Evolutionary conservation across 2,329 filamentous ascomycete genomes (phyloP), one percentile per base, ranked within the genome.

Genomic region (Chaetomium sp.): DNA sequence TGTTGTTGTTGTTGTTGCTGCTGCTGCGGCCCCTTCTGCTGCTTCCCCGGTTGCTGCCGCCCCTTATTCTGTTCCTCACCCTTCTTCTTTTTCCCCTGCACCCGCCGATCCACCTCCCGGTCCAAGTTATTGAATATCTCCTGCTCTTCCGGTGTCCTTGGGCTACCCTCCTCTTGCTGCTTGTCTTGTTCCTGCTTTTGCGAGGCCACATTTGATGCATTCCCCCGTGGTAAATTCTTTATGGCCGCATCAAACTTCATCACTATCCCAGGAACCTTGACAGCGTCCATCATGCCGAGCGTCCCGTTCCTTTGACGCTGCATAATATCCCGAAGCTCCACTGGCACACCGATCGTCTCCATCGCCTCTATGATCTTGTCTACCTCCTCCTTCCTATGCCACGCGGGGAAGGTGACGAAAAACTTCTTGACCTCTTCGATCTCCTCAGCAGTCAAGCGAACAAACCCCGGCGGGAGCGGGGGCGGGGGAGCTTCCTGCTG

Each of bases 261-360:
- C 19, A 80, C 76, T 58, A 85, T 71, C 35, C 77, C 74, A 63
- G 81, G 76, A 53, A 85, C 70, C 67, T 84, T 84, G 42, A 86
- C 80, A 14, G 82, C 81, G 9, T 77, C 69, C 68, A 72, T 65
- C 74, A 75, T 67, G 62, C 63, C 45, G 32, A 52, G 64, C 35
- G 67, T 58, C 0, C 63, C 72, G 61, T 77, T 77, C 50, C 82
- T 76, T 69, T 86, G 79, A 52, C 87, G 78, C 61, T 80, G 79
- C 43, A 82, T 69, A 57, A 83, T 65, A 41, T 86, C 79, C 53
- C 80, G 79, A 14, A 90, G 72, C 66, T 90, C 88, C 27, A 72
- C 65, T 1, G 89, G 88, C 12, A 90, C 81, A 8, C 90, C 90
- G 43, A 84, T 77, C 58, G 78, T 76, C 71, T 85, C 82, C 58